Percentiles rank a stretch among this genome's conserved stretches.
Conservation (phyloP, 768 basidiomycete species). For the Psilocybe subaeruginosa region DNA sequence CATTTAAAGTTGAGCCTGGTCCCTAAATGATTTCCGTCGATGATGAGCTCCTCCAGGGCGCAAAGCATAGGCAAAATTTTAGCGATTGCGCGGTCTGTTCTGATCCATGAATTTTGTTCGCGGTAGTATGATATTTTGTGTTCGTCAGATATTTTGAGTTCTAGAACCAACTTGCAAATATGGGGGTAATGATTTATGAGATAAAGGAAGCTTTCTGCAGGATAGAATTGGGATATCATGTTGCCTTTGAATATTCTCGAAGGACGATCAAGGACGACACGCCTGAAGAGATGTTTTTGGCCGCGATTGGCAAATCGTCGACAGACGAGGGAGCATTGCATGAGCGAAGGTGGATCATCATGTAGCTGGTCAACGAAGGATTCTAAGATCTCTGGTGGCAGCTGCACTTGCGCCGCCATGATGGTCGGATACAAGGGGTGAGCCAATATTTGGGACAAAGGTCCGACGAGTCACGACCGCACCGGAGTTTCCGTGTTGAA, state of each 20-base stretch:
- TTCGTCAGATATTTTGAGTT: conserved; percentile 13
- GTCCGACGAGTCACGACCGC: too few relatives aligned
- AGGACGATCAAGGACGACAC: conserved; percentile 11
- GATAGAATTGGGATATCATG: not conserved
- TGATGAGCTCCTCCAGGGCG: not conserved
- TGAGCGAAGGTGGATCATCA: conserved; percentile 3
- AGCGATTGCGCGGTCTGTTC: conserved; percentile 1
- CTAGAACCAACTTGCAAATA: conserved; percentile 10
- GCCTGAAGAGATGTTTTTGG: conserved; percentile 14
- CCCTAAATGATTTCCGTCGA: not conserved
- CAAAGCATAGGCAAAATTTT: conserved; percentile 10
- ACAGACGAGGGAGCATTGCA: conserved; percentile 15
- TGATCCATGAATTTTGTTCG: conserved; percentile 17
- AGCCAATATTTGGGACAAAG: too few relatives aligned
- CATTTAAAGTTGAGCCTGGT: conserved; percentile 13
- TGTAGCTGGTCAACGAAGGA: conserved; percentile 11
- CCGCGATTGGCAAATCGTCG: conserved; percentile 4
- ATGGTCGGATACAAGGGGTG: not conserved
- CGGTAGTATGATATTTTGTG: conserved; percentile 7
- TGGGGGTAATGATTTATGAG: conserved; percentile 7
- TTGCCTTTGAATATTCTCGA: not conserved
- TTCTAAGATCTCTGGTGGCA: conserved; percentile 17
- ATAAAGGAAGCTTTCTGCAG: conserved; percentile 6
- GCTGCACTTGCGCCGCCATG: not conserved
- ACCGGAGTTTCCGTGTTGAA: too few relatives aligned